phyloP scores from a whole-genome alignment of 176 grass and related monocot species.

The Hyparrhenia diplandra region DNA sequence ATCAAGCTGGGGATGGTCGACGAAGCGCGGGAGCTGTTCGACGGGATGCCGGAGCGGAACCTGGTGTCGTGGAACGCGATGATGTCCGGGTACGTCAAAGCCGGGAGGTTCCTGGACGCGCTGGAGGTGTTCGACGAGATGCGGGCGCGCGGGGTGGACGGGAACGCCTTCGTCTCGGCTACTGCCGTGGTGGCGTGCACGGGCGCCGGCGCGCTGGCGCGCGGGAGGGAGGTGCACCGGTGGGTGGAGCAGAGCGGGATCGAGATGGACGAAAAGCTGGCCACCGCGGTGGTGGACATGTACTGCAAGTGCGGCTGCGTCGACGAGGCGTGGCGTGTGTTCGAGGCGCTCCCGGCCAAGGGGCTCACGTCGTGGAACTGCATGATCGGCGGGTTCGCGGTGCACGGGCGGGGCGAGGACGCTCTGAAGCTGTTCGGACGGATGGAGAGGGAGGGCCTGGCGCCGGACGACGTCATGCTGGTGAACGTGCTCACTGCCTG shows the following conservation, averaged over 20 bases:
- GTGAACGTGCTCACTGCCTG: conserved; percentile 81
- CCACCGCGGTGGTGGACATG: conserved; percentile 71
- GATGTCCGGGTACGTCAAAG: conserved; percentile 67
- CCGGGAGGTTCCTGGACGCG: conserved; percentile 50
- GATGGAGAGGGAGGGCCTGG: conserved; percentile 52
- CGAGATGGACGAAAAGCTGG: conserved; percentile 57
- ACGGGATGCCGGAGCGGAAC: conserved; percentile 70
- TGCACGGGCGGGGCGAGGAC: conserved; percentile 50
- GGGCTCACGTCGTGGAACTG: conserved; percentile 77
- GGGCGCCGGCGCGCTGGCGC: conserved; percentile 38
- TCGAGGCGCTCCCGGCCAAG: conserved; percentile 25
- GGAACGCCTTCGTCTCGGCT: conserved; percentile 56
- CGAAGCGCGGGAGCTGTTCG: conserved; percentile 63
- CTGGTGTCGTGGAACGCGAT: conserved; percentile 84
- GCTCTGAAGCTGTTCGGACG: conserved; percentile 49
- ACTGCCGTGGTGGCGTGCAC: conserved; percentile 67
- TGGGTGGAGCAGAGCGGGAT: conserved; percentile 47
- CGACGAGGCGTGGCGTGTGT: conserved; percentile 58
- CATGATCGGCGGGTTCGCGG: conserved; percentile 75
- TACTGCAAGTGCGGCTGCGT: conserved; percentile 87
- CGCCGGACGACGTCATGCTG: conserved; percentile 64
- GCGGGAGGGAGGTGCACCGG: conserved; percentile 60
- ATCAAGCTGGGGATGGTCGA: conserved; percentile 52
- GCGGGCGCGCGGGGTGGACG: conserved; percentile 35
- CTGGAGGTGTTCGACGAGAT: conserved; percentile 68